Evolutionary conservation across 2,329 filamentous ascomycete genomes (phyloP).

Genomic region (Teratosphaeria destructans): DNA sequence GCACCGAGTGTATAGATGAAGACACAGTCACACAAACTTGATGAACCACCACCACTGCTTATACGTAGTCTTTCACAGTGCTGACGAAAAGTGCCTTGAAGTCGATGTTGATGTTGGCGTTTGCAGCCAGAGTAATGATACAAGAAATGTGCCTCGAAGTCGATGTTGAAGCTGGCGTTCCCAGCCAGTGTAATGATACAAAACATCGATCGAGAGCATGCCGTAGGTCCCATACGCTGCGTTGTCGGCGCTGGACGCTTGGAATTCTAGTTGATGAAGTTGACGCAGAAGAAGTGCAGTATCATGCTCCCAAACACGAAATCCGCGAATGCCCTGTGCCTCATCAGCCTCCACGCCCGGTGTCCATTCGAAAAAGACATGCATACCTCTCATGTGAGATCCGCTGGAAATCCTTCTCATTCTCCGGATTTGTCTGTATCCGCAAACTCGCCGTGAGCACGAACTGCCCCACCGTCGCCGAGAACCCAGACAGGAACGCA

Average conservation of each 20-base stretch:
- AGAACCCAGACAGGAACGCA: slow-evolving; percentile 92
- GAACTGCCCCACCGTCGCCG: slow-evolving; percentile 90
- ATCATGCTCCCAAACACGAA: slow-evolving; percentile 91
- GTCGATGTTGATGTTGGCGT: not conserved
- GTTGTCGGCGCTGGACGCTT: not conserved
- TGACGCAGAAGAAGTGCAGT: slow-evolving; percentile 97
- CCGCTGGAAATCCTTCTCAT: slow-evolving; percentile 64
- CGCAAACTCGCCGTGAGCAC: slow-evolving; percentile 83
- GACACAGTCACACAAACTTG: not conserved
- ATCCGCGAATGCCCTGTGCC: slow-evolving; percentile 78
- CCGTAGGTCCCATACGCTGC: not conserved
- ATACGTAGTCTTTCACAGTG: not conserved
- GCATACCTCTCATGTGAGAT: slow-evolving; percentile 70
- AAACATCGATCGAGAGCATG: not conserved
- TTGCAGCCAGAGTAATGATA: not conserved
- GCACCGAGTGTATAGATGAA: not conserved
- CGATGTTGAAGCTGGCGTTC: not conserved
- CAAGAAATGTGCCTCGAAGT: not conserved
- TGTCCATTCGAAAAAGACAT: not conserved
- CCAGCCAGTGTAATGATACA: not conserved
- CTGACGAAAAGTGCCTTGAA: not conserved
- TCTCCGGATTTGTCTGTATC: slow-evolving; percentile 81
- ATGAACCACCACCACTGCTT: not conserved
- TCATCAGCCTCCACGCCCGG: not conserved
- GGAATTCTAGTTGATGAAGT: slow-evolving; percentile 79